Conservation (phyloP, 177 flowering plant species). For the Telopea speciosissima region DNA sequence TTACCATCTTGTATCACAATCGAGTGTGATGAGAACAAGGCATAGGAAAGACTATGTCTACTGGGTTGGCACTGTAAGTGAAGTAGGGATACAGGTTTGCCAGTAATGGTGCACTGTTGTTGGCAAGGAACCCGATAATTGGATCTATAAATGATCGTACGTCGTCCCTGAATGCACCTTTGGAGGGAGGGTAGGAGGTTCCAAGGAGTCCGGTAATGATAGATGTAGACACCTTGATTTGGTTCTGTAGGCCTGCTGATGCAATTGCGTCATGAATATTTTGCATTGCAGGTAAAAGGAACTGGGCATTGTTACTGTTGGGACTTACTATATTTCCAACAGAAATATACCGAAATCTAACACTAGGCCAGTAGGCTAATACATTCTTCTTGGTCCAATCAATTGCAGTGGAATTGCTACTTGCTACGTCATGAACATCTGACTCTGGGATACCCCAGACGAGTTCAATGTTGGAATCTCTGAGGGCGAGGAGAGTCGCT, state of each 20-base stretch:
- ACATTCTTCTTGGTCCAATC: slow-evolving; percentile 22
- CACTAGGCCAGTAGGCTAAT: slow-evolving; percentile 4
- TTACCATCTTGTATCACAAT: slow-evolving; percentile 13
- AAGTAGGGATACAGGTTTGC: slow-evolving; percentile 30
- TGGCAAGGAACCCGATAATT: neutral
- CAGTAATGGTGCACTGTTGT: slow-evolving; percentile 5
- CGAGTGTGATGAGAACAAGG: slow-evolving; percentile 8
- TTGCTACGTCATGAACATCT: slow-evolving; percentile 14
- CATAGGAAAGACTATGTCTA: slow-evolving; percentile 8
- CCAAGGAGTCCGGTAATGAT: neutral
- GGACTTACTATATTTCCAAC: slow-evolving; percentile 34
- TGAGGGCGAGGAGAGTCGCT: slow-evolving; percentile 28
- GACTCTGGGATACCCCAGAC: slow-evolving; percentile 20
- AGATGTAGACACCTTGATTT: slow-evolving; percentile 21
- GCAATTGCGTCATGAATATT: slow-evolving; percentile 17
- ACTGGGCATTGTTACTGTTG: neutral
- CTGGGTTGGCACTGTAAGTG: slow-evolving; percentile 3
- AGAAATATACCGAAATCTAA: slow-evolving; percentile 16
- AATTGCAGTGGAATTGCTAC: slow-evolving; percentile 5
- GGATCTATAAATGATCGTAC: neutral
- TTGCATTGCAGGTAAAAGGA: slow-evolving; percentile 25
- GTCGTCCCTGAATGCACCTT: slow-evolving; percentile 1
- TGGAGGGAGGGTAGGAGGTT: slow-evolving; percentile 25
- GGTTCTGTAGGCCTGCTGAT: neutral
- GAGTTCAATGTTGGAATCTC: slow-evolving; percentile 35